Base-by-base conservation (phyloP, 2,329 filamentous ascomycete genomes). In the Orbilia quercus region DNA sequence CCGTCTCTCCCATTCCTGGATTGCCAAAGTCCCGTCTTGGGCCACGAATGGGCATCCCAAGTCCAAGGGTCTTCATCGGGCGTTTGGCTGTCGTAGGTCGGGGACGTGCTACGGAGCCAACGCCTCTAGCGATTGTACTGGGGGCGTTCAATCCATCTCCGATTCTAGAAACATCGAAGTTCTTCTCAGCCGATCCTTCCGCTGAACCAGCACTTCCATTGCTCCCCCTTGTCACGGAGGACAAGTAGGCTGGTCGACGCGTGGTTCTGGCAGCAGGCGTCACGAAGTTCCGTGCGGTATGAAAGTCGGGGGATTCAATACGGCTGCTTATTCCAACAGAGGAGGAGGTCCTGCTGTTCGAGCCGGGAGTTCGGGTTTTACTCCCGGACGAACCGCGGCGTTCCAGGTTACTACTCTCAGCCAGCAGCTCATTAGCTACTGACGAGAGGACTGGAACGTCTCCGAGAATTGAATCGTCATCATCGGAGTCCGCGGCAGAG, bases 31-130 rank as follows among this genome's bases (percentile, higher is more conserved):
- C 70, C 12, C 63, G 40, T 25, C 53, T 74, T 4, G 70, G 70
- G 14, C 62, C 70, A 58, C 70, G 70, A 60, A 74, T 74, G 53
- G 70, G 70, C 70, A 74, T 74, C 16, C 70, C 64, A 59, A 74
- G 51, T 38, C 64, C 70, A 9, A 63, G n/a, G 11, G 63, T 55
- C 44, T 57, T 67, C 40, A 65, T 45, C 7, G 70, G 70, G 14
- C 70, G 62, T 42, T 74, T 74, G 18, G 70, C 55, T 25, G 64
- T 58, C 2, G 70, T 74, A 9, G 50, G 63, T 9, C 70, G 51
- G 28, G 57, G 31, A 31, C 70, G 62, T 5, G 63, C 70, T 23
- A 74, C 57, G n/a, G 70, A 74, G 44, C 63, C 51, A 42, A 69
- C 47, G n/a, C 55, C 62, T 42, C 70, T 69, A 11, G 48, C 58